These are phyloP conservation scores for Periconia sp. DNA, from an alignment of 2,329 filamentous ascomycete genomes.

Conservation along the genomic window DNA sequence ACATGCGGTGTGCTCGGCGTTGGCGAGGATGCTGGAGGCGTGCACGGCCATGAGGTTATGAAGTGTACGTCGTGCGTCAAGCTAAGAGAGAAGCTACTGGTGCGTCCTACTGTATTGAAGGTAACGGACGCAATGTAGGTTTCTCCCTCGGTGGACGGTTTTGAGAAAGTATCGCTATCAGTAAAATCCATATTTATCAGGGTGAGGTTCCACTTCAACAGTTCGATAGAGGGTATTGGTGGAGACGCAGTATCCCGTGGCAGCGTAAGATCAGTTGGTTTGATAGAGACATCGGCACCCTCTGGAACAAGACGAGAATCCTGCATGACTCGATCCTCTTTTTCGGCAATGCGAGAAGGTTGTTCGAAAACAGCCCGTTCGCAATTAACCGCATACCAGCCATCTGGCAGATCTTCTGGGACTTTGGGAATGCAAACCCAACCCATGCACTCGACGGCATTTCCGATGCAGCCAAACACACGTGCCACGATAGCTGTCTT, in stretches of 20 bases:
- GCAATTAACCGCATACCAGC: constrained; percentile 54
- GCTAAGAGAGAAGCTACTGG: constrained; percentile 26
- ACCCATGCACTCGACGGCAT: constrained; percentile 55
- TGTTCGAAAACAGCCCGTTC: constrained; percentile 31
- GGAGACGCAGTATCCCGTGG: constrained; percentile 34
- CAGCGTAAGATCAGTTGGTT: constrained; percentile 41
- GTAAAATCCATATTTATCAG: constrained; percentile 23
- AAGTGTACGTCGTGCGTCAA: constrained; percentile 57
- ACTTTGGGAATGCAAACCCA: constrained; percentile 52
- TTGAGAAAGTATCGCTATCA: constrained; percentile 22
- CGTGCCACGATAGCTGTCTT: constrained; percentile 58
- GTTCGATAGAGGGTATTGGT: constrained; percentile 19
- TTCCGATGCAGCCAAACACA: constrained; percentile 51
- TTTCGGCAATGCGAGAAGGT: constrained; percentile 43
- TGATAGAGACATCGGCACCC: constrained; percentile 15
- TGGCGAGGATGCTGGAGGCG: constrained; percentile 40
- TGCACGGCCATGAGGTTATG: constrained; percentile 57
- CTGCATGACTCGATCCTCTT: constrained; percentile 29
- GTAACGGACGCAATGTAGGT: constrained; percentile 34
- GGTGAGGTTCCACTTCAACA: constrained; percentile 32
- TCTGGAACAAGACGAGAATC: constrained; percentile 42
- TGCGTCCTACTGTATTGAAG: constrained; percentile 29
- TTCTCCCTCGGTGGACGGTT: constrained; percentile 19
- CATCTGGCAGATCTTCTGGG: constrained; percentile 45
- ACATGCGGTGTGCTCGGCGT: constrained; percentile 21